Evolutionary conservation across 2,329 filamentous ascomycete species (phyloP), one percentile per base, ranked within the genome.

Genomic region (Pseudogymnoascus sp.): DNA sequence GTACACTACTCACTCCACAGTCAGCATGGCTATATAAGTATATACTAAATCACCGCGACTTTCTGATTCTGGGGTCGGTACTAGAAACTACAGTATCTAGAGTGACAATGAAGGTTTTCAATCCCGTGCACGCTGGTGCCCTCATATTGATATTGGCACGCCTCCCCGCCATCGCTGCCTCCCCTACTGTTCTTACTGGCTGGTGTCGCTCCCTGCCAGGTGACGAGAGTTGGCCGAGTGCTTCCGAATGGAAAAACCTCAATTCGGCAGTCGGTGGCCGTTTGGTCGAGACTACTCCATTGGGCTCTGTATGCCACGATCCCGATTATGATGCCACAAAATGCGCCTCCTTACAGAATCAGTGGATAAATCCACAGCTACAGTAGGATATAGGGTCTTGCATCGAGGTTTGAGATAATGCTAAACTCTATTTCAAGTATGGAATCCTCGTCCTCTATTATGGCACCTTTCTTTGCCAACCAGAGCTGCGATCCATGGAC

Each of bases 401-500:
- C n/a, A 36, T 11, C 2, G 17, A 3, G 44, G 7, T 40, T 61
- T 68, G 63, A 68, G 62, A 33, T 8, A 17, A 13, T 17, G 21
- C 31, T 60, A 40, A 60, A 21, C 33, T 40, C 21, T 1, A 26
- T 35, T 38, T 60, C 1, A 13, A 77, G 75, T 47, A 69, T 74
- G 57, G 64, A 69, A 26, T 76, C 74, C 1, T 76, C 76, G 1
- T 78, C 76, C 1, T 78, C 76, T 17, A 63, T 79, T 36, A 78
- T 79, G 75, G 70, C 71, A 15, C 72, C 75, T 5, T 77, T 68
- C 40, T 80, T 80, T 66, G 76, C 76, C 13, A 70, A 72, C 26
- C 67, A 75, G 28, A 72, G 74, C 60, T 74, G 73, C 61, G 68
- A 71, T 62, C 72, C 72, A 11, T 73, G 69, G 57, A 69, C 68